Evolutionary conservation across 345 rosid genomes (phyloP), one percentile per base, ranked within the genome.

Genomic region (Isatis tinctoria): DNA sequence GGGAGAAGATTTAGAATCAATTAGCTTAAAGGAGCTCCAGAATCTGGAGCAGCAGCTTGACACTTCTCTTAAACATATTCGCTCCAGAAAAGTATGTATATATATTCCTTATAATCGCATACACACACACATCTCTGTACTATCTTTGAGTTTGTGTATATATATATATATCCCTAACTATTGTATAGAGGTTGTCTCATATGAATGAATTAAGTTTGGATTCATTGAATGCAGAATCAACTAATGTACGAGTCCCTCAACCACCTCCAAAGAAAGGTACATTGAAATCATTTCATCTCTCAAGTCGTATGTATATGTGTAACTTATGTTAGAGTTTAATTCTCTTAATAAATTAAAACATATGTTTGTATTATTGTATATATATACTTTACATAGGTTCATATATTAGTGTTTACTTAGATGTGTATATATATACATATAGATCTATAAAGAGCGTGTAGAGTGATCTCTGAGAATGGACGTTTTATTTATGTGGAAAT

Each of bases 21-120:
- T 91, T 81, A 81, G 82, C 56, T 75, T 81, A 60, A 91, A 86
- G 72, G 96, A 94, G 72, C 85, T 94, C 8, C 94, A 87, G 47
- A 85, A 86, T 75, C 70, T 94, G 79, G 98, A 94, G 87, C 96
- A 91, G 75, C 98, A 94, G 82, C 92, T 91, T 68, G 96, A 94
- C 51, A 77, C 85, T 72, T 87, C 93, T 73, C 93, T 94, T 37
- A 91, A 89, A 71, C 90, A 84, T 65, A 84, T 91, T 60, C 85
- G 96, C 48, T 61, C 88, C 2, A 87, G 90, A 84, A 94, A 86
- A 77, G 98, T 91, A 81, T 40, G 60, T 27, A 27, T 7, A 54
- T 52, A 20, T 27, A 39, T 68, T 24, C 4, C 3, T 24, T 3
- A n/a, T 47, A 70, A 35, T 37, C 18, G 22, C 17, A 30, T 3